Percentiles rank a stretch among this genome's conserved stretches.
Evolutionary conservation across 2,329 filamentous ascomycete species (phyloP).

Genomic region (Penicillium sclerotigenum): DNA sequence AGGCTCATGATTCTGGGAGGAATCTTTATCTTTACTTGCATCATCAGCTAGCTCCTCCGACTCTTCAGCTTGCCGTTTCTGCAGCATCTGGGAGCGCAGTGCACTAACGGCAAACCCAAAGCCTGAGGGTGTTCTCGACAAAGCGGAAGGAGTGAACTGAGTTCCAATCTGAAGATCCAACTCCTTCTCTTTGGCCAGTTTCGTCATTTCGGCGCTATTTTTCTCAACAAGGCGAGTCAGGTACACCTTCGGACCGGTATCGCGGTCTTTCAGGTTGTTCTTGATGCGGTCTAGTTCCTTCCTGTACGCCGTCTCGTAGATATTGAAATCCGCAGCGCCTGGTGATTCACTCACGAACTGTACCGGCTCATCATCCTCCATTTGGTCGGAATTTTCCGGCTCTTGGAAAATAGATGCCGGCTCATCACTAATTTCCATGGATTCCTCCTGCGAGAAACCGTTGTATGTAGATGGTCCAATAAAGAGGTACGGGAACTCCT

Average conservation of each 20-base stretch:
- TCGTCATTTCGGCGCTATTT: conserved; percentile 35
- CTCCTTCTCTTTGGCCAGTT: conserved; percentile 30
- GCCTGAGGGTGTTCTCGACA: conserved; percentile 6
- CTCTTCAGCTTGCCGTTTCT: conserved; percentile 9
- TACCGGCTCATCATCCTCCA: conserved; percentile 12
- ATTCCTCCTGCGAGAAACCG: conserved; percentile 25
- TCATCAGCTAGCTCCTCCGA: not conserved
- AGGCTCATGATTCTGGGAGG: conserved; percentile 2
- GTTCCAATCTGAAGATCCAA: conserved; percentile 19
- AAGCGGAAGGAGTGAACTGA: conserved; percentile 1
- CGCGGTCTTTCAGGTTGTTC: conserved; percentile 34
- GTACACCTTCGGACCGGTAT: conserved; percentile 57
- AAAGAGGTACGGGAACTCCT: conserved; percentile 67
- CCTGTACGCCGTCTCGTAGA: conserved; percentile 85
- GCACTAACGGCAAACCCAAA: conserved; percentile 19
- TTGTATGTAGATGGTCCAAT: conserved; percentile 62
- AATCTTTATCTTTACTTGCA: not conserved
- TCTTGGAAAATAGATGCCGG: conserved; percentile 18
- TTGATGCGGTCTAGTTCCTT: conserved; percentile 73
- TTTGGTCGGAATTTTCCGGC: conserved; percentile 32
- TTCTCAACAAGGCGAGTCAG: conserved; percentile 51
- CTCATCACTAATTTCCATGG: conserved; percentile 11
- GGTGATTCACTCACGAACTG: conserved; percentile 76
- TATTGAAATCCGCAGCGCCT: conserved; percentile 75
- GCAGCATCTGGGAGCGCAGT: conserved; percentile 19